Base-by-base conservation (phyloP, 2,329 filamentous ascomycete genomes). In the Ceratocystis destructans region DNA sequence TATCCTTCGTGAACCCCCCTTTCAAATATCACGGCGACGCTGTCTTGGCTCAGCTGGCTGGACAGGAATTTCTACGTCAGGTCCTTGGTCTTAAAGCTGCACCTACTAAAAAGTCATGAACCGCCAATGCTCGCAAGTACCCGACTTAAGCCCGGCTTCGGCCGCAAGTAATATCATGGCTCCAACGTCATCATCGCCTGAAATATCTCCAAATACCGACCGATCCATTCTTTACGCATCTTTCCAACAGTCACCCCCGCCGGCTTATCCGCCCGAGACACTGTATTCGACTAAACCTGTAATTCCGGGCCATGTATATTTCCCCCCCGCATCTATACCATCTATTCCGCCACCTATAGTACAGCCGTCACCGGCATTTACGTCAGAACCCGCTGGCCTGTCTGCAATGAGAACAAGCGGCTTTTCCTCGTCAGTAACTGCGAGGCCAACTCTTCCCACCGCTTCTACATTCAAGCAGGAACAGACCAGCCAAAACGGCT, bases 161-260 rank as follows among this genome's bases (percentile, higher is more conserved):
- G 59, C 64, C 10, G 33, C 61, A 10, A 59, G 28, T 33, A 59
- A 59, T 46, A 22, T 59, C n/a, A 5, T 63, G 22, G 37, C 63
- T 8, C 64, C 63, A 17, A 48, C 31, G 8, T 45, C 25, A 17
- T 57, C 62, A 28, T 62, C 63, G 5, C 66, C 66, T 41, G 63
- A 63, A 31, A 63, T 63, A 25, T 65, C 66, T 1, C 66, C 62
- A 8, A 50, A 57, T n/a, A 57, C 63, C 22, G 66, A 67, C 2
- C 59, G 59, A 4, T 48, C 66, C 25, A 41, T 59, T 20, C 37
- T 63, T 31, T 66, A 66, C 57, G 12, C 57, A 15, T n/a, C 63
- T 48, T 62, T 62, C 10, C 61, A 62, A 17, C 61, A 22, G 20
- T 62, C 31, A n/a, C 20, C 61, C 3, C n/a, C 41, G 22, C 10